Evolutionary conservation across 345 rosid genomes (phyloP), one percentile per base, ranked within the genome.

Genomic region (Citrus glauca): DNA sequence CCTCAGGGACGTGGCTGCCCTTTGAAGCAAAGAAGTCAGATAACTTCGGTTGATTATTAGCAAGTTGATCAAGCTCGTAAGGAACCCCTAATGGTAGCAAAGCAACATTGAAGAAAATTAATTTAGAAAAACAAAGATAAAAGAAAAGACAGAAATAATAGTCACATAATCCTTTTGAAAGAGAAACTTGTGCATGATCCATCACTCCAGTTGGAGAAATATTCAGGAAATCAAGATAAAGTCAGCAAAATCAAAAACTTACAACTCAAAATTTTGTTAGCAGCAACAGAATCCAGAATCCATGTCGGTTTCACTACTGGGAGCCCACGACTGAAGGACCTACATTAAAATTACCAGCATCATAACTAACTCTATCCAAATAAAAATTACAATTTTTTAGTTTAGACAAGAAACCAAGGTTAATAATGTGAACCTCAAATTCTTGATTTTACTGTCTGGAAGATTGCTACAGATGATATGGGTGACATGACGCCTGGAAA

Each of bases 391-490:
- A 69, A 0, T 28, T 25, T 69, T 28, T 73, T 76, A 22, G 73
- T 0, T 61, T 27, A 20, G 61, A 65, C 63, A 71, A 68, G 20
- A 72, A 72, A 40, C 69, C 30, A 33, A 67, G 24, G 81, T 59
- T 70, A 38, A n/a, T 20, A 75, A 32, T 65, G 35, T 16, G 37
- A 69, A 95, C 99, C 98, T 90, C 77, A 92, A 78, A 85, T 95
- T 95, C 86, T 92, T 93, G 75, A 90, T 84, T 91, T 95, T 95
- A 78, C 93, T 86, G 77, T 91, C 90, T 17, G 97, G 92, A 80
- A 95, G 98, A 76, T 92, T 95, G 87, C 95, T 92, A 77, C 98
- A 95, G 61, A 95, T 91, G 35, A 95, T 95, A 84, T 95, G 98
- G 1, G 98, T 90, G 42, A 93, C 98, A 45, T 83, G 80, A 79